These are phyloP conservation scores for Tubosaeta sp. DNA, from an alignment of 768 basidiomycete genomes.

Conservation along the genomic window DNA sequence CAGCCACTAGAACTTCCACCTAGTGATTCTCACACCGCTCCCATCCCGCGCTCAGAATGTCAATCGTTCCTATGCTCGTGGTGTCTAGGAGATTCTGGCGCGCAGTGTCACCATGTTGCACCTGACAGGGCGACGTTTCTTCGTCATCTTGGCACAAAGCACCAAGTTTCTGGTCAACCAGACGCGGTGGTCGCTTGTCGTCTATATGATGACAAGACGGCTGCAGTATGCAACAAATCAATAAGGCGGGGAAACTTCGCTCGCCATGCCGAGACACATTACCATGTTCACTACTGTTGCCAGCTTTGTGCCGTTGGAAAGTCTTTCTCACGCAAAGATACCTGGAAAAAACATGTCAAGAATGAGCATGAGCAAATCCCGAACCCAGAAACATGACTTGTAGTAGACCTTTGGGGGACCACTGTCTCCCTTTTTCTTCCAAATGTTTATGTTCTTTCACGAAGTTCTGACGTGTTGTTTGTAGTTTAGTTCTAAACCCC, in stretches of 20 bases:
- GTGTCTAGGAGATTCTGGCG: not conserved
- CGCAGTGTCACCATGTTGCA: slow-evolving; percentile 1
- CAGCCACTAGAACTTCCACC: not conserved
- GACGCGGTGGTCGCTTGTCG: slow-evolving; percentile 1
- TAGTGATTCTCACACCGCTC: not conserved
- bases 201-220: slow-evolving; percentile 1
- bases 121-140: slow-evolving; percentile 10
- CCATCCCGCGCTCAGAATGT: not conserved
- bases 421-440: too few relatives aligned
- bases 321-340: slow-evolving; percentile 24
- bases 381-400: not conserved
- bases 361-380: not conserved
- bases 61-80: slow-evolving; percentile 12
- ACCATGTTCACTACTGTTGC: slow-evolving; percentile 10
- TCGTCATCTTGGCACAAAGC: slow-evolving; percentile 7
- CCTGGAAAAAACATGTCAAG: slow-evolving; percentile 9
- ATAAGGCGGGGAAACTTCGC: slow-evolving; percentile 13
- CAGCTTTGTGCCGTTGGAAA: slow-evolving; percentile 4
- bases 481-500: too few relatives aligned
- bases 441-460: too few relatives aligned
- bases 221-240: not conserved
- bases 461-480: too few relatives aligned
- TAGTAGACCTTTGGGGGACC: not conserved
- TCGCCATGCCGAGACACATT: slow-evolving; percentile 18
- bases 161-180: slow-evolving; percentile 10